A percentile compares a stretch with the other conserved stretches of the same genome.
Evolutionary conservation across 257 asterid species (phyloP).

Genomic region (Orobanche coerulescens): DNA sequence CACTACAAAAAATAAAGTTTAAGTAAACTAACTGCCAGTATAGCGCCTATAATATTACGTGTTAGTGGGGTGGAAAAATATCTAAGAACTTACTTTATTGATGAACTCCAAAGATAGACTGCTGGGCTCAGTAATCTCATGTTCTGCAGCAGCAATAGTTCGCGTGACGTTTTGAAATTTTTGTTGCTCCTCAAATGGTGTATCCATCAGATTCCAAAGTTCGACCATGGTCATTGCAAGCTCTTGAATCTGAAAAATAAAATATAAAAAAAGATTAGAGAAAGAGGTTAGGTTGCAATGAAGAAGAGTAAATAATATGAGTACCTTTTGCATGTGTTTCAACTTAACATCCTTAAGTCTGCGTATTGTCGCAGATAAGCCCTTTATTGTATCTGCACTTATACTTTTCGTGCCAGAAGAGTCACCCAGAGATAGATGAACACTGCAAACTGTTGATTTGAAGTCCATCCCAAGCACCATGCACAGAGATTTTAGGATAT

Average conservation of each 20-base stretch:
- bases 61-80: neutral
- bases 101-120: conserved; percentile 52
- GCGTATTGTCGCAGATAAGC: conserved; percentile 37
- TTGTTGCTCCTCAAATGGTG: conserved; percentile 65
- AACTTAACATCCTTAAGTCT: conserved; percentile 52
- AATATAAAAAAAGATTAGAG: conserved; percentile 8
- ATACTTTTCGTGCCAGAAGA: conserved; percentile 39
- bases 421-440: conserved; percentile 58
- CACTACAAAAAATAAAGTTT: neutral
- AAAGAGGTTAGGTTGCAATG: conserved; percentile 3
- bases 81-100: conserved; percentile 33
- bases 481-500: conserved; percentile 44
- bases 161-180: conserved; percentile 51
- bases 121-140: conserved; percentile 60
- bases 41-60: neutral
- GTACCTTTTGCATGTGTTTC: conserved; percentile 65
- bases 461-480: conserved; percentile 75
- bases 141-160: conserved; percentile 60
- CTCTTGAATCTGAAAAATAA: conserved; percentile 62
- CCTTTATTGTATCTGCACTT: conserved; percentile 43
- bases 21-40: neutral
- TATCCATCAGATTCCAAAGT: conserved; percentile 89
- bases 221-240: conserved; percentile 76
- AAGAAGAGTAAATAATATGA: conserved; percentile 9
- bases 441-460: conserved; percentile 39